phyloP scores from a whole-genome alignment of 2,329 filamentous ascomycete species.

The Diaporthe batatas region DNA sequence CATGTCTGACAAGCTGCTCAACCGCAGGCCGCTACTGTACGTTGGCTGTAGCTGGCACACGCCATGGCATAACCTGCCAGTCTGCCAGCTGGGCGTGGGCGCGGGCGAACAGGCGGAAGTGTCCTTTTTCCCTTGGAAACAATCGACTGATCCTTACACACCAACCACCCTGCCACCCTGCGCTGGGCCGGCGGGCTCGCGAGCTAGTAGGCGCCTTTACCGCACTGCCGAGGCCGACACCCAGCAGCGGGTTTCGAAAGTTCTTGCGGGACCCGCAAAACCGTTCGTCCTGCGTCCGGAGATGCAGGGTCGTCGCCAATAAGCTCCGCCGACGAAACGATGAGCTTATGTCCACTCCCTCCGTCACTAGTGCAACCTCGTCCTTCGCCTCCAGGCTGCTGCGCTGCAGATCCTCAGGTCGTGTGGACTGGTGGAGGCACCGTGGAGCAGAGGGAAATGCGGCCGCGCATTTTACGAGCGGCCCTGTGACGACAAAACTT shows the following conservation, averaged over 20 bases:
- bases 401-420: slow-evolving; percentile 25
- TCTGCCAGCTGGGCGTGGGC: neutral
- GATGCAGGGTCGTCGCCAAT: slow-evolving; percentile 40
- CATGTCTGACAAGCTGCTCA: slow-evolving; percentile 24
- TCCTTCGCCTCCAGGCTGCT: slow-evolving; percentile 20
- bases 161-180: neutral
- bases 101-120: neutral
- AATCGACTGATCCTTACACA: neutral
- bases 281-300: slow-evolving; percentile 37
- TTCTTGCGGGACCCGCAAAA: slow-evolving; percentile 36
- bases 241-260: slow-evolving; percentile 35
- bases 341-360: slow-evolving; percentile 39
- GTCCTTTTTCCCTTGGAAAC: neutral
- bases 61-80: neutral
- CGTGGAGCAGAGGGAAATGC: slow-evolving; percentile 26
- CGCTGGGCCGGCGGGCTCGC: slow-evolving; percentile 31
- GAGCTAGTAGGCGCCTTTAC: slow-evolving; percentile 42
- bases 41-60: slow-evolving; percentile 3
- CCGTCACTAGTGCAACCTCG: slow-evolving; percentile 31
- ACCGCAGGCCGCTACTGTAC: slow-evolving; percentile 6
- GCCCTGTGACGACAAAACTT: slow-evolving; percentile 25
- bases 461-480: slow-evolving; percentile 24
- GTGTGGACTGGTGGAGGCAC: neutral
- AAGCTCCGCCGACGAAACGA: slow-evolving; percentile 41
- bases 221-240: slow-evolving; percentile 37